Evolutionary conservation across 2,329 filamentous ascomycete species (phyloP).

Genomic region (Daldinia sp.): DNA sequence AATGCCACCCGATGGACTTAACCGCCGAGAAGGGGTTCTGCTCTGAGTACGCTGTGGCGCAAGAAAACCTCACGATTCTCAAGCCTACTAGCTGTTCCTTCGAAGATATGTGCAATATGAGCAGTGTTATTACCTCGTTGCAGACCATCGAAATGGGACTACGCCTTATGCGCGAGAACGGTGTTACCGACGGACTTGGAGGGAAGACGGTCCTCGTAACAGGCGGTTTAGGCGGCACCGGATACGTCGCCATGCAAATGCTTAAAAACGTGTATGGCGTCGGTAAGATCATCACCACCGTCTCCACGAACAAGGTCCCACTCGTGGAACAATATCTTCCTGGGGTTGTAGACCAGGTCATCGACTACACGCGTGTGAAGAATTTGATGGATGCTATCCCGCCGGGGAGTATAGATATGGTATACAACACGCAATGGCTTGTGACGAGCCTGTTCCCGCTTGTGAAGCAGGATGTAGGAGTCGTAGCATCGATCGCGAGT

Average conservation of each 20-base stretch:
- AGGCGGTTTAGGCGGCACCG: constrained; percentile 58
- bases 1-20: constrained; percentile 48
- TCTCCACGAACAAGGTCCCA: constrained; percentile 60
- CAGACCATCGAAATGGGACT: constrained; percentile 55
- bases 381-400: constrained; percentile 51
- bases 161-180: constrained; percentile 45
- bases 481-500: constrained; percentile 53
- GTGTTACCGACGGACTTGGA: constrained; percentile 48
- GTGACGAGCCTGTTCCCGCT: constrained; percentile 52
- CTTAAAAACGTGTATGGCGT: constrained; percentile 60
- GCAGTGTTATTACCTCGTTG: constrained; percentile 50
- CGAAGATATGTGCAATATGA: constrained; percentile 43
- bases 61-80: constrained; percentile 47
- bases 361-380: constrained; percentile 57
- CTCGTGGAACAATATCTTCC: constrained; percentile 53
- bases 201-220: constrained; percentile 62
- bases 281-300: constrained; percentile 57
- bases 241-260: constrained; percentile 57
- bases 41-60: constrained; percentile 52
- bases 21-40: constrained; percentile 46
- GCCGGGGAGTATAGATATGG: constrained; percentile 57
- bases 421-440: constrained; percentile 57
- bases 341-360: constrained; percentile 57
- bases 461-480: constrained; percentile 49
- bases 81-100: constrained; percentile 45